These are phyloP conservation scores for Tylopilus subfusipes DNA, from an alignment of 768 basidiomycete genomes.

Conservation along the genomic window DNA sequence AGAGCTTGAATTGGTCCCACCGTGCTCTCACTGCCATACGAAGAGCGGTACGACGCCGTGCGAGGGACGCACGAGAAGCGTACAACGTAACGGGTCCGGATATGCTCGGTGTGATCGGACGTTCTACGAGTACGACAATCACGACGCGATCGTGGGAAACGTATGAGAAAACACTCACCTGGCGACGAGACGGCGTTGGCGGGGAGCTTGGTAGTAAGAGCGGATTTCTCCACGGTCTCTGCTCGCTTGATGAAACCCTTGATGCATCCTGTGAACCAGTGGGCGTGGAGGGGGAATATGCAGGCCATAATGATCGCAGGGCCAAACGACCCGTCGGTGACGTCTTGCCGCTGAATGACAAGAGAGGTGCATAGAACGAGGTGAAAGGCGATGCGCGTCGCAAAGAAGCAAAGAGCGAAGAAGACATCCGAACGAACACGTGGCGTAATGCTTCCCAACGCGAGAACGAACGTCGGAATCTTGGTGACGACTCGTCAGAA, in stretches of 20 bases:
- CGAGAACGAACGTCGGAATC: constrained; percentile 55
- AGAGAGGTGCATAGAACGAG: constrained; percentile 35
- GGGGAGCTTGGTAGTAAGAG: neutral
- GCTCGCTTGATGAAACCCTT: constrained; percentile 42
- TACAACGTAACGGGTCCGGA: constrained; percentile 4
- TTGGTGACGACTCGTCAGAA: constrained; percentile 12
- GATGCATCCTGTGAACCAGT: constrained; percentile 53
- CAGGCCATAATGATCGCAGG: constrained; percentile 39
- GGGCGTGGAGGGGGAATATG: constrained; percentile 48
- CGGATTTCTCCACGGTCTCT: constrained; percentile 1
- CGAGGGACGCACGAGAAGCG: constrained; percentile 21
- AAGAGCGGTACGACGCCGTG: constrained; percentile 27
- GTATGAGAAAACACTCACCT: constrained; percentile 8
- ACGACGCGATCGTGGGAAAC: neutral
- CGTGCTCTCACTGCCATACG: constrained; percentile 26
- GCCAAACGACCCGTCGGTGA: constrained; percentile 34
- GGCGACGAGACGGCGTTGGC: neutral
- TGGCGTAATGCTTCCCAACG: constrained; percentile 43
- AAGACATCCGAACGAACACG: constrained; percentile 44
- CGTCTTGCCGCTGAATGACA: constrained; percentile 26
- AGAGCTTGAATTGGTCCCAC: constrained; percentile 28
- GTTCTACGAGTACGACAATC: constrained; percentile 13
- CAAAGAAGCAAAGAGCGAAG: constrained; percentile 50
- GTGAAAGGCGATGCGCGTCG: constrained; percentile 49
- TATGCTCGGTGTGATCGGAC: constrained; percentile 9